Evolutionary conservation across 23 red algal species (phyloP), one percentile per base, ranked within the genome.

Genomic region (Chondrus crispus): DNA sequence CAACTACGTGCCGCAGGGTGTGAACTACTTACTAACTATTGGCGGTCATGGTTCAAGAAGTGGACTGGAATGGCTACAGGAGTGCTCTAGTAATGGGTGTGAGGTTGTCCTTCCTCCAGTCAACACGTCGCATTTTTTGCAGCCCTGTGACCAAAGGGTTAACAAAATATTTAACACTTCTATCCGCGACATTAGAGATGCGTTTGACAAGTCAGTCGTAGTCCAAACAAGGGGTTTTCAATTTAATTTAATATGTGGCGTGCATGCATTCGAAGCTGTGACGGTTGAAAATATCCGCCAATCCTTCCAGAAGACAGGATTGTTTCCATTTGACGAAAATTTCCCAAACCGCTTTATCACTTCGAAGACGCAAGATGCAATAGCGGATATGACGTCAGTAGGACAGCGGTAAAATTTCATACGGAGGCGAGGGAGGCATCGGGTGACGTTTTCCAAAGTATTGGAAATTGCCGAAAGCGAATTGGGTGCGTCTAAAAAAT

Each of bases 321-420:
- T 64, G 28, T 64, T 32, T 33, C 58, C 58, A 64, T 64, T 64
- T 64, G 5, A 64, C 58, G 14, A 57, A 6, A 6, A 35, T 2
- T 87, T 87, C 52, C 24, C 83, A 4, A 50, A 87, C 2, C 37
- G 68, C 12, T 87, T 73, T 47, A 71, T 71, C 30, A 64, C 7
- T n/a, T n/a, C n/a, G n/a, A n/a, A n/a, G n/a, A n/a, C n/a, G n/a
- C n/a, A n/a, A n/a, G n/a, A n/a, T n/a, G n/a, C n/a, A n/a, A n/a
- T n/a, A n/a, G n/a, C n/a, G n/a, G n/a, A n/a, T n/a, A n/a, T n/a
- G n/a, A n/a, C n/a, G n/a, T n/a, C n/a, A n/a, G n/a, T n/a, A n/a
- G n/a, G n/a, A n/a, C n/a, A n/a, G n/a, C n/a, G n/a, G n/a, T n/a
- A n/a, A n/a, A n/a, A n/a, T n/a, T n/a, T n/a, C n/a, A n/a, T n/a